These are phyloP conservation scores for Annulohypoxylon truncatum DNA, from an alignment of 2,329 filamentous ascomycete genomes.

Conservation along the genomic window DNA sequence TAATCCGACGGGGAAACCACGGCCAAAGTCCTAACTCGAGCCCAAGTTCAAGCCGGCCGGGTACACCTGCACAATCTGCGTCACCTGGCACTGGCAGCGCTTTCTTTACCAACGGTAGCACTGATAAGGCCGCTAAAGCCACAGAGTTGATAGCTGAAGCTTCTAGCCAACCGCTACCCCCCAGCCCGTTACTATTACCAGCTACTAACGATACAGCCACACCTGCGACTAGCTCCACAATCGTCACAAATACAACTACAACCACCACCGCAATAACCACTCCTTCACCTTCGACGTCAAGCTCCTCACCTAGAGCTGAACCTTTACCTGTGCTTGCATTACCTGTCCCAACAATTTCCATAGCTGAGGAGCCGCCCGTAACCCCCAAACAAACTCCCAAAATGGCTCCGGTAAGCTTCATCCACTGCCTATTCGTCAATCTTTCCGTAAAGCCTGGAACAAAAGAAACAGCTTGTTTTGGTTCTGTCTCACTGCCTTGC, in stretches of 20 bases:
- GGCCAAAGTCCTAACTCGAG: slow-evolving; percentile 40
- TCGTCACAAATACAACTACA: slow-evolving; percentile 18
- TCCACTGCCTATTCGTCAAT: slow-evolving; percentile 17
- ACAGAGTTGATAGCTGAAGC: slow-evolving; percentile 38
- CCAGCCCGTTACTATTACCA: slow-evolving; percentile 40
- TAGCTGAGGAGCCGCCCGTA: slow-evolving; percentile 45
- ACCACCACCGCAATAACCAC: slow-evolving; percentile 15
- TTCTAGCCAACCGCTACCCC: slow-evolving; percentile 46
- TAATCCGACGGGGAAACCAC: slow-evolving; percentile 53
- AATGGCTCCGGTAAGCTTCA: slow-evolving; percentile 67
- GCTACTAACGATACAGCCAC: slow-evolving; percentile 34
- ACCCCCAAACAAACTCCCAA: slow-evolving; percentile 53
- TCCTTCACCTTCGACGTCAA: slow-evolving; percentile 39
- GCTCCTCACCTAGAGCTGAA: slow-evolving; percentile 48
- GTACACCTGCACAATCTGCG: slow-evolving; percentile 41
- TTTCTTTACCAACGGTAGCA: slow-evolving; percentile 14
- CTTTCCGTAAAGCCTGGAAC: slow-evolving; percentile 28
- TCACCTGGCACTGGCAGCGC: slow-evolving; percentile 41
- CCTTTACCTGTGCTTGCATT: slow-evolving; percentile 50
- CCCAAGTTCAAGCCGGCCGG: slow-evolving; percentile 37
- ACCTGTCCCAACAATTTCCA: slow-evolving; percentile 37
- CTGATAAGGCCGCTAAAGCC: slow-evolving; percentile 28
- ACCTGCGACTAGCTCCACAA: slow-evolving; percentile 43
- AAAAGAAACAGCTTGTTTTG: slow-evolving; percentile 13
- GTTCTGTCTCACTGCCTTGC: neutral